A percentile compares a stretch with the other conserved stretches of the same genome.
These are phyloP conservation scores for Mortierella sp. DNA, from an alignment of 371 early-diverging fungal species.

Conservation along the genomic window DNA sequence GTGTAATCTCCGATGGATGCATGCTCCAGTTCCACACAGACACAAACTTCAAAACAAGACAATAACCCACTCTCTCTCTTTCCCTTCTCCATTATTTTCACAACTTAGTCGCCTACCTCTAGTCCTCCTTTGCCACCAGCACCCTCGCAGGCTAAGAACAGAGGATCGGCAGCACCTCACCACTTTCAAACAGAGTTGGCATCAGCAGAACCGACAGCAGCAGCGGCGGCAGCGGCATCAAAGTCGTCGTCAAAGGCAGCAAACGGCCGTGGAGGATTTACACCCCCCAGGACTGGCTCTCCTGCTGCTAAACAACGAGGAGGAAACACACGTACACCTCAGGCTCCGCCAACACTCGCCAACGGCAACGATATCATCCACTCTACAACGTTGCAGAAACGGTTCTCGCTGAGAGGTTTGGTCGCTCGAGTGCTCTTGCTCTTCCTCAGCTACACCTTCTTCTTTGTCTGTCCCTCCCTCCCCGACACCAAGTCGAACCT, in stretches of 20 bases:
- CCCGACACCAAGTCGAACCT: slow-evolving; percentile 10
- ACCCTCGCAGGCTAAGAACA: slow-evolving; percentile 27
- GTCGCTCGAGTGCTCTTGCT: slow-evolving; percentile 23
- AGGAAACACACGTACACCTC: neutral
- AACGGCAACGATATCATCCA: neutral
- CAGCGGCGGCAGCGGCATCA: neutral
- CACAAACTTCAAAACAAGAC: neutral
- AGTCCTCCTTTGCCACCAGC: slow-evolving; percentile 49
- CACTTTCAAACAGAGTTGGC: slow-evolving; percentile 26
- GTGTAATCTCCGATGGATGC: neutral
- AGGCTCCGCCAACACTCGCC: slow-evolving; percentile 17
- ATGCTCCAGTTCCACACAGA: neutral
- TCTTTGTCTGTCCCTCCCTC: slow-evolving; percentile 44
- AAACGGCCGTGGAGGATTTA: neutral
- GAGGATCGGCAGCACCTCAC: slow-evolving; percentile 39
- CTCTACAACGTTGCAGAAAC: neutral
- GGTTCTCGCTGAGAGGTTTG: slow-evolving; percentile 20
- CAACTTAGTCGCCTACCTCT: slow-evolving; percentile 24
- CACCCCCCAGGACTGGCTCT: neutral
- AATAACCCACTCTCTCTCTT: neutral
- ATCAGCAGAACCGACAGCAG: neutral
- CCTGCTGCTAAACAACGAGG: neutral
- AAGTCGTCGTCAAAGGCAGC: neutral
- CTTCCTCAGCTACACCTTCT: slow-evolving; percentile 42
- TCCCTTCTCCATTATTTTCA: neutral